Percentiles rank a stretch among this genome's conserved stretches.
Evolutionary conservation across 331 rosid species (phyloP).

Genomic region (Prunus yedoensis): DNA sequence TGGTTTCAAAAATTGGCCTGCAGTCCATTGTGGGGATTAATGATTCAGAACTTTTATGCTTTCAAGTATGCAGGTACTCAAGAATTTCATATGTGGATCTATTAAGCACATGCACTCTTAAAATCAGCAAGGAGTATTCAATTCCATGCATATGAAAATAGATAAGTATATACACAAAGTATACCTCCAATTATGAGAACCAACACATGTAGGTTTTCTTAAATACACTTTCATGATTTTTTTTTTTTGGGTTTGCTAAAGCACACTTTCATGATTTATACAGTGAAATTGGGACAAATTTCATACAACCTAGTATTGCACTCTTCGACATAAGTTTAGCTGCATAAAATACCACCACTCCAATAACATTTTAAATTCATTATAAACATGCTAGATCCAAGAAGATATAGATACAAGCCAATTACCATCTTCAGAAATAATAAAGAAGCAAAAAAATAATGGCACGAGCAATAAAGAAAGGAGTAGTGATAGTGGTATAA

Average conservation of each 20-base stretch:
- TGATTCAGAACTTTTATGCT: background rate
- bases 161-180: background rate
- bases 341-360: background rate
- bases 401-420: background rate
- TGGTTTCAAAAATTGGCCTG: background rate
- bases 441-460: background rate
- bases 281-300: background rate
- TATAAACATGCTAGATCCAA: background rate
- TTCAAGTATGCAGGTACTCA: background rate
- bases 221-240: background rate
- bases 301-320: background rate
- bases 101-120: background rate
- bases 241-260: too few relatives aligned
- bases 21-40: background rate
- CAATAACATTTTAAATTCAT: background rate
- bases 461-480: background rate
- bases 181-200: background rate
- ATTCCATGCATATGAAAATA: background rate
- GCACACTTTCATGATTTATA: background rate
- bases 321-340: background rate
- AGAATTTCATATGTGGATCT: background rate
- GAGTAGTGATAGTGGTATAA: slow-evolving; percentile 24
- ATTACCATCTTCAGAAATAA: background rate
- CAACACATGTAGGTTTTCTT: background rate
- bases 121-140: background rate